Percentiles rank a stretch among this genome's conserved stretches.
Evolutionary conservation across 2,329 filamentous ascomycete genomes (phyloP).

Genomic region (Colletotrichum sp.): DNA sequence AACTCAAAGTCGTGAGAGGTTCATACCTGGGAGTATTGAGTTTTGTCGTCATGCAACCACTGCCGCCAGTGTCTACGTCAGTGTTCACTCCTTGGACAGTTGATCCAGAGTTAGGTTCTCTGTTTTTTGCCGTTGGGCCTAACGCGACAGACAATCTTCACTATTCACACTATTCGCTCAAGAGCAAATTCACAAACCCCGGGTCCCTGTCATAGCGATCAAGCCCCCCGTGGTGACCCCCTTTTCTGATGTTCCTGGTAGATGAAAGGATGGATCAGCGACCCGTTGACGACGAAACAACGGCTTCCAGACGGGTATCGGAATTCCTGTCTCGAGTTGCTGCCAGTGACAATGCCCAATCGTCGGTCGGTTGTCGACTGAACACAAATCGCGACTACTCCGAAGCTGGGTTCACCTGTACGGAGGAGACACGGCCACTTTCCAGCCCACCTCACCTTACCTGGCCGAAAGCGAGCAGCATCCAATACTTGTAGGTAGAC

Average conservation of each 20-base stretch:
- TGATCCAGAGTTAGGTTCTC: background rate
- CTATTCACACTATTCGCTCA: background rate
- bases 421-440: background rate
- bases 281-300: slow-evolving; percentile 14
- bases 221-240: slow-evolving; percentile 6
- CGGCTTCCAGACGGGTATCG: slow-evolving; percentile 5
- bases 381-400: background rate
- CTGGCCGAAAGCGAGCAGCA: background rate
- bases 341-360: background rate
- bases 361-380: background rate
- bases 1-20: background rate
- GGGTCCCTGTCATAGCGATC: slow-evolving; percentile 5
- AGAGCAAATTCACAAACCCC: background rate
- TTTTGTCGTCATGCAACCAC: background rate
- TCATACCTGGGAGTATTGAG: background rate
- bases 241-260: slow-evolving; percentile 9
- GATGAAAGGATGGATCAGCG: slow-evolving; percentile 16
- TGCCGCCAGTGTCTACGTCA: background rate
- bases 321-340: slow-evolving; percentile 5
- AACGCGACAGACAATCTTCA: background rate
- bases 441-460: background rate
- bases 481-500: background rate
- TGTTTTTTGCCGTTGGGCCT: background rate
- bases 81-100: background rate
- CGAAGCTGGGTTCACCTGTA: background rate